phyloP scores from a whole-genome alignment of 495 filamentous ascomycete species.

The Hypoxylon intermedium region DNA sequence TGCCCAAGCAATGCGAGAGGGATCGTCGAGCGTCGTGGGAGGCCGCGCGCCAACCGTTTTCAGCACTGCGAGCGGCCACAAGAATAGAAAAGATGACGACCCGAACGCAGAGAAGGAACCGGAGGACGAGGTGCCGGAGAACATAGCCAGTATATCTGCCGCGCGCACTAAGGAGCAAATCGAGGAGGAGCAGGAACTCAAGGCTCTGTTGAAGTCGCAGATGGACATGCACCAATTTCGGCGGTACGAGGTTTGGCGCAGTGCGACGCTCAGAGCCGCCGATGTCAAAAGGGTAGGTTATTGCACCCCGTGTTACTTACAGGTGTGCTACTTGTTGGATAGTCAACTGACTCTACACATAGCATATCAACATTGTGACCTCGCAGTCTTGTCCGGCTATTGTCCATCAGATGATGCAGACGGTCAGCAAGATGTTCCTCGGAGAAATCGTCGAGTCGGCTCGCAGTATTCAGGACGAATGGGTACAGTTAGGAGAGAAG shows the following conservation, averaged over 20 bases:
- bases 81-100: constrained; percentile 44
- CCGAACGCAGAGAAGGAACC: constrained; percentile 72
- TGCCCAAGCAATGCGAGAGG: constrained; percentile 43
- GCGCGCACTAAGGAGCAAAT: constrained; percentile 70
- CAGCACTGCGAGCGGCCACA: constrained; percentile 49
- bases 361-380: constrained; percentile 86
- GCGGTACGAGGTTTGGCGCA: constrained; percentile 76
- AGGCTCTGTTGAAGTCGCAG: constrained; percentile 68
- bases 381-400: constrained; percentile 83
- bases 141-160: constrained; percentile 59
- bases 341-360: constrained; percentile 44
- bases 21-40: constrained; percentile 55
- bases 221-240: constrained; percentile 72
- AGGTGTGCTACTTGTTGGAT: neutral
- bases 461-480: constrained; percentile 78
- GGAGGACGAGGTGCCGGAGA: constrained; percentile 67
- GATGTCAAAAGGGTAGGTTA: constrained; percentile 59
- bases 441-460: constrained; percentile 85
- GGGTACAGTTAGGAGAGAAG: constrained; percentile 65
- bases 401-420: constrained; percentile 79
- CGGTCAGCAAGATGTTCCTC: constrained; percentile 82
- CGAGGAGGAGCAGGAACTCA: constrained; percentile 69
- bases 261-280: constrained; percentile 64
- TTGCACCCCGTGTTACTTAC: neutral
- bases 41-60: constrained; percentile 57